These are phyloP conservation scores for Stipa capillata DNA, from an alignment of 176 grass and related monocot genomes.

Conservation along the genomic window DNA sequence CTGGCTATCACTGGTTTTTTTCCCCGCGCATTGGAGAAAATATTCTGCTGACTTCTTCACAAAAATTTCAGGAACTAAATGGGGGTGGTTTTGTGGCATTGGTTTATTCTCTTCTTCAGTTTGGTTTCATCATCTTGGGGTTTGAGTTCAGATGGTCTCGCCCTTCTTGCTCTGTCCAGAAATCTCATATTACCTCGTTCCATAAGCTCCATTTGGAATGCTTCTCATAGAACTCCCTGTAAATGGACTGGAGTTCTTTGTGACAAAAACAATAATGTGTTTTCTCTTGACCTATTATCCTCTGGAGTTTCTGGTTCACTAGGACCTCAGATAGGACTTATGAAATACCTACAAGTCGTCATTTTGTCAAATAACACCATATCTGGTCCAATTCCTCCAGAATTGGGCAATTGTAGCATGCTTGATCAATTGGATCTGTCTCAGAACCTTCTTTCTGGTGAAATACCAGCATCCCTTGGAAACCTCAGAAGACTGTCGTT, in stretches of 20 bases:
- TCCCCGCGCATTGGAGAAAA: not conserved
- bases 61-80: conserved; percentile 18
- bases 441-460: conserved; percentile 34
- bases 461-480: conserved; percentile 45
- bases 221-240: conserved; percentile 47
- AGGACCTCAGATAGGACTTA: conserved; percentile 36
- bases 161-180: conserved; percentile 44
- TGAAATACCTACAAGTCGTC: conserved; percentile 21
- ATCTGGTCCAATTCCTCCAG: conserved; percentile 38
- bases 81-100: conserved; percentile 18
- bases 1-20: not conserved
- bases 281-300: conserved; percentile 39
- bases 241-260: conserved; percentile 46
- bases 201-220: conserved; percentile 43
- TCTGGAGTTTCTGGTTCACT: too few relatives aligned
- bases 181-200: conserved; percentile 30
- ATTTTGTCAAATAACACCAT: conserved; percentile 26
- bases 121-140: conserved; percentile 19
- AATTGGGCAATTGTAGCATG: too few relatives aligned
- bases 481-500: conserved; percentile 34
- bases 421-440: too few relatives aligned
- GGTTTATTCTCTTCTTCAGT: too few relatives aligned
- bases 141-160: conserved; percentile 54
- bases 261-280: conserved; percentile 11
- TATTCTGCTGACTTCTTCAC: not conserved